Conservation (phyloP, 805 yeast species). For the Kodamaea leandrae region DNA sequence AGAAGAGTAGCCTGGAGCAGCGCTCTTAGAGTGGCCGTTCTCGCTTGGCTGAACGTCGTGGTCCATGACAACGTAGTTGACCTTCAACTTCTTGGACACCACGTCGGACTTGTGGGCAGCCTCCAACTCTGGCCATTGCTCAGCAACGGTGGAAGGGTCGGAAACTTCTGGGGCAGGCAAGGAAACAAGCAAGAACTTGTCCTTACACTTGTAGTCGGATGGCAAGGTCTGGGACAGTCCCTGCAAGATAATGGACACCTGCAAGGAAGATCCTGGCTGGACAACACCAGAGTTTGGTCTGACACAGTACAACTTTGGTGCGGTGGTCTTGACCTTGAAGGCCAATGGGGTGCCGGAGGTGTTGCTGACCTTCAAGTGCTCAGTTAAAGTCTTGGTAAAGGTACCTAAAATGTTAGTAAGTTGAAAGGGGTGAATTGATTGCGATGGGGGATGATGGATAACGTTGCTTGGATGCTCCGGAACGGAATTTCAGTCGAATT, state of each 20-base stretch:
- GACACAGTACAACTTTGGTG: constrained; percentile 93
- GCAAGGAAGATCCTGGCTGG: constrained; percentile 67
- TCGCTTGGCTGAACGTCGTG: constrained; percentile 19
- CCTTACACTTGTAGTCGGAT: constrained; percentile 75
- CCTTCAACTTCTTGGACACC: constrained; percentile 65
- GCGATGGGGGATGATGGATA: background rate
- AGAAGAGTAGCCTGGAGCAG: constrained; percentile 16
- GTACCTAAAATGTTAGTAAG: constrained; percentile 52
- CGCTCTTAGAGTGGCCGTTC: constrained; percentile 19
- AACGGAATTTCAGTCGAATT: too few species aligned
- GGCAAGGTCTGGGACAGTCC: constrained; percentile 77
- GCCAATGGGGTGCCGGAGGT: constrained; percentile 62
- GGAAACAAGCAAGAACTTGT: constrained; percentile 87
- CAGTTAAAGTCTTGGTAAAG: constrained; percentile 68
- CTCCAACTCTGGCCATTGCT: constrained; percentile 75
- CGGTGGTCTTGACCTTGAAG: constrained; percentile 96
- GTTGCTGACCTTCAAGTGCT: constrained; percentile 54
- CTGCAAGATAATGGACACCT: constrained; percentile 81
- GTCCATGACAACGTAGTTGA: constrained; percentile 45
- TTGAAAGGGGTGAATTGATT: background rate
- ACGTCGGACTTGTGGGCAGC: constrained; percentile 52
- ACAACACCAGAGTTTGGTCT: constrained; percentile 89
- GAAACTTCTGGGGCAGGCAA: constrained; percentile 68
- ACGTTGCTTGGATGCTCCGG: too few species aligned
- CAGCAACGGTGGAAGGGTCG: constrained; percentile 57